These are phyloP conservation scores for Stentor roeselii DNA, from an alignment of 73 alveolate species.

Conservation along the genomic window DNA sequence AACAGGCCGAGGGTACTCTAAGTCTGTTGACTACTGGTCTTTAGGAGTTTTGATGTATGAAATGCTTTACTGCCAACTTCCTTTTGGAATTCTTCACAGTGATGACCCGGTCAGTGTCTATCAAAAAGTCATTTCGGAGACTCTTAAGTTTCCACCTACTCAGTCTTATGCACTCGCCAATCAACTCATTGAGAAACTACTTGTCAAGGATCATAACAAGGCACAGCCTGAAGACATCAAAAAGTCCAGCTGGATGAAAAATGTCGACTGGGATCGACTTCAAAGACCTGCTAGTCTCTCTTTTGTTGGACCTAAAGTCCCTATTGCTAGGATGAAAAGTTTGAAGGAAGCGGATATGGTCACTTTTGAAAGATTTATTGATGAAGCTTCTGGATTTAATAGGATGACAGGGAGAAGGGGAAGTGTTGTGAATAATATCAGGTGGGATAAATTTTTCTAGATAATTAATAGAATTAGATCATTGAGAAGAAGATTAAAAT, in stretches of 20 bases:
- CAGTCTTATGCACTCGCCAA: background rate
- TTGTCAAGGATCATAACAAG: background rate
- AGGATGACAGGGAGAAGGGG: background rate
- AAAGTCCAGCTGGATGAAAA: background rate
- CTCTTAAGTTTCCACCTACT: background rate
- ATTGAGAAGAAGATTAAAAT: background rate
- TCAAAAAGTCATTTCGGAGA: too few species aligned
- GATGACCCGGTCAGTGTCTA: conserved; percentile 3
- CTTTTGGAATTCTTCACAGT: background rate
- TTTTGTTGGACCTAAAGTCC: background rate
- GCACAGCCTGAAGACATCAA: background rate
- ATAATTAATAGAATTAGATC: background rate
- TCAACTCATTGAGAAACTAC: background rate
- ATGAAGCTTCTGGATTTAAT: background rate
- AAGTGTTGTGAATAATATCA: background rate
- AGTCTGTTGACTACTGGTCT: background rate
- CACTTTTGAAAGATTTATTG: background rate
- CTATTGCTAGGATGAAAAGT: background rate
- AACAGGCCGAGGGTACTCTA: background rate
- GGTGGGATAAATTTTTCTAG: background rate
- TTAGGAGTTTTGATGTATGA: background rate
- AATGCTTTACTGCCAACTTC: background rate
- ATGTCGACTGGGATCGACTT: background rate
- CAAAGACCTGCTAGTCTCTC: background rate
- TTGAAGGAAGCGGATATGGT: background rate